A percentile compares a stretch with the other conserved stretches of the same genome.
phyloP scores from a whole-genome alignment of 768 basidiomycete species.

The Scleroderma citrinum region DNA sequence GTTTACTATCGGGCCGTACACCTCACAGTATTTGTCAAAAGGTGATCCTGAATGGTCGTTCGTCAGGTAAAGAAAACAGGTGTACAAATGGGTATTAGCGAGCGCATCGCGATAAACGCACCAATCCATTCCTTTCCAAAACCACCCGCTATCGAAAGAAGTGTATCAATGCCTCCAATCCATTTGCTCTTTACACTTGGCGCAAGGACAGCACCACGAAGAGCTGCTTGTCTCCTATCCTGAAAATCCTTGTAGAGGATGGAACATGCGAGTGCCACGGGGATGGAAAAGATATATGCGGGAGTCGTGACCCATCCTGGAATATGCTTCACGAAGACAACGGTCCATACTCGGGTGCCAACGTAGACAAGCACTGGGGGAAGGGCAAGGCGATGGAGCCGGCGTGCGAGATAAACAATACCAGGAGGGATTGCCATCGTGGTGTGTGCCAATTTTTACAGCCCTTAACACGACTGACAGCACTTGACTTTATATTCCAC shows the following conservation, averaged over 20 bases:
- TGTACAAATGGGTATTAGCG: neutral
- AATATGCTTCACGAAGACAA: slow-evolving; percentile 4
- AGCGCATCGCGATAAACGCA: slow-evolving; percentile 5
- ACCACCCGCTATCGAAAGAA: slow-evolving; percentile 18
- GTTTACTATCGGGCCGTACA: slow-evolving; percentile 29
- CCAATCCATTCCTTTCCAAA: slow-evolving; percentile 25
- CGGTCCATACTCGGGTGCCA: slow-evolving; percentile 7
- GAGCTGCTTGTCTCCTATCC: slow-evolving; percentile 16
- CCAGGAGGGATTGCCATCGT: slow-evolving; percentile 32
- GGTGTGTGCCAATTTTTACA: neutral
- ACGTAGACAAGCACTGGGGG: slow-evolving; percentile 15
- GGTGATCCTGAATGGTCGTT: slow-evolving; percentile 21
- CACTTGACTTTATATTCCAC: neutral
- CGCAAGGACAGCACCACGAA: slow-evolving; percentile 15
- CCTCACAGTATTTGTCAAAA: slow-evolving; percentile 15
- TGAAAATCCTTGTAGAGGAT: slow-evolving; percentile 44
- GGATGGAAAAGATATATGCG: slow-evolving; percentile 20
- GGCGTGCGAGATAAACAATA: slow-evolving; percentile 19
- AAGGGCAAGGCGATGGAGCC: slow-evolving; percentile 18
- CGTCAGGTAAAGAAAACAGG: neutral
- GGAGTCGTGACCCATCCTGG: slow-evolving; percentile 13
- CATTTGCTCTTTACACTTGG: slow-evolving; percentile 29
- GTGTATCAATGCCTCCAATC: slow-evolving; percentile 33
- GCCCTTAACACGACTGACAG: neutral
- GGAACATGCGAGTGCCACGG: slow-evolving; percentile 12